These are phyloP conservation scores for Ambrosia trifida DNA, from an alignment of 129 eudicot species.

Conservation along the genomic window DNA sequence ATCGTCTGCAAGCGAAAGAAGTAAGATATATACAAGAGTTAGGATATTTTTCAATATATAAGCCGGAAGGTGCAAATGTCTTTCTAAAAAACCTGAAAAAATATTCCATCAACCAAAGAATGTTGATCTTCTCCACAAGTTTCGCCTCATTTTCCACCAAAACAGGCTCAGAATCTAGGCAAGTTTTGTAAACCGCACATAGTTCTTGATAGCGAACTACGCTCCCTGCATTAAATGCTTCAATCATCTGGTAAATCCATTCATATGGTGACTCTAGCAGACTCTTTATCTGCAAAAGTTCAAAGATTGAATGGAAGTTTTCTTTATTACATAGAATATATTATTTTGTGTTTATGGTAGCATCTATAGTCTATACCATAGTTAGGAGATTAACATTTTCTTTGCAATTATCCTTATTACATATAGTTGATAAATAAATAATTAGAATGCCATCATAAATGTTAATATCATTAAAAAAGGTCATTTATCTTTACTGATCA, in stretches of 20 bases:
- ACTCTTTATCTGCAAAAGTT: constrained; percentile 56
- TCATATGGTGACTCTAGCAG: constrained; percentile 77
- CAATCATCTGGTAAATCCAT: constrained; percentile 86
- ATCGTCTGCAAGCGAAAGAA: constrained; percentile 57
- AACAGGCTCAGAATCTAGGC: constrained; percentile 75
- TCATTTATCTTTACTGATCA: background rate
- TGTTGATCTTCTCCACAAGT: constrained; percentile 76
- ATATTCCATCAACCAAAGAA: constrained; percentile 87
- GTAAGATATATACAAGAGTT: background rate
- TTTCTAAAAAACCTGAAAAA: constrained; percentile 57
- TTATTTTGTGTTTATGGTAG: background rate
- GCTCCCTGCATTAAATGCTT: constrained; percentile 85
- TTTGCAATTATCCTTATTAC: no score
- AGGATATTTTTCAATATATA: background rate
- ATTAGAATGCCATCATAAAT: background rate
- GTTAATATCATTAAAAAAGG: background rate
- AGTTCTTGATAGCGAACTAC: constrained; percentile 82
- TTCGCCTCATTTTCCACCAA: constrained; percentile 70
- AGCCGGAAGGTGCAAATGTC: background rate
- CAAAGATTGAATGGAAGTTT: background rate
- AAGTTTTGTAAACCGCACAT: constrained; percentile 61
- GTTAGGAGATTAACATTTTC: no score
- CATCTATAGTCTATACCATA: no score
- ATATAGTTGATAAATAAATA: no score
- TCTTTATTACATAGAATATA: no score